Evolutionary conservation across 129 eudicot genomes (phyloP), one percentile per base, ranked within the genome.

Genomic region (Apium graveolens): DNA sequence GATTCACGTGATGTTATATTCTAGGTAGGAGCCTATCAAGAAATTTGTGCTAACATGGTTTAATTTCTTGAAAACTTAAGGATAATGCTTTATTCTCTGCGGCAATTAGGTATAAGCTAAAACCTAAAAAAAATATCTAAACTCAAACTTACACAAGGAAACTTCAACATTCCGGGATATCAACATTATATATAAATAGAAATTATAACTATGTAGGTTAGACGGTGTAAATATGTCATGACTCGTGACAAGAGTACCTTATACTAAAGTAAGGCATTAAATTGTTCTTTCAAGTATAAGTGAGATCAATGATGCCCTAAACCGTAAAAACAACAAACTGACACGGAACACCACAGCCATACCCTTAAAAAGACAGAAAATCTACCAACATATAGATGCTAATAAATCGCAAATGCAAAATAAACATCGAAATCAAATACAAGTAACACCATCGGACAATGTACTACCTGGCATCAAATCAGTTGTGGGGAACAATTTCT

Each of bases 381-480:
- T 7, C 55, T 17, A 48, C 55, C 20, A 27, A 63, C 14, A 63
- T 63, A 63, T 21, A 55, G 27, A 55, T 42, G 13, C 45, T 42
- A 42, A 42, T 9, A 42, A 0, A 55, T 21, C 0, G 63, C 2
- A 7, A 51, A 46, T 66, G 34, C 49, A 71, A 38, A 72, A 70
- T 2, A 1, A 73, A 26, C n/a, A 44, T 14, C 13, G 1, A 13
- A 73, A 24, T 27, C 4, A 6, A 3, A 43, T 3, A 43, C 8
- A 74, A 73, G 6, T 4, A 11, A 44, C 57, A 7, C 3, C 41
- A 49, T 70, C 13, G 34, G 4, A 51, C 11, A 21, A 31, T 37
- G 44, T 66, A 13, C 42, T 35, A 95, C 98, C 97, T 86, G 98
- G 98, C 98, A 95, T 95, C 80, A 95, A 90, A 74, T 95, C 97